These are phyloP conservation scores for Boletus semigastroideus DNA, from an alignment of 1,284 basidiomycete species.

Conservation along the genomic window DNA sequence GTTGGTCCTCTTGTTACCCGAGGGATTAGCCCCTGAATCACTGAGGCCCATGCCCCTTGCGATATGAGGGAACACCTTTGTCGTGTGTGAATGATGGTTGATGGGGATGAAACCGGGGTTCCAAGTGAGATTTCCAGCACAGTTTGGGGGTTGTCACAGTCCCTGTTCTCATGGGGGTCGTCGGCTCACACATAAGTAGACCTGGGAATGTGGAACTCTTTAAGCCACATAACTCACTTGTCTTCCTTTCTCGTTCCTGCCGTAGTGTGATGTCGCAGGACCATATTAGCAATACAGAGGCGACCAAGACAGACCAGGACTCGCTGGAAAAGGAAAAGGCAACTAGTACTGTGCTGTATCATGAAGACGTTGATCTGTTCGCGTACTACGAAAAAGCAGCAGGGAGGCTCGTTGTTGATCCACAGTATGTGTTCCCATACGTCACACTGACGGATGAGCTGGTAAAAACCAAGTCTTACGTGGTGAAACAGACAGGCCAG, in stretches of 20 bases:
- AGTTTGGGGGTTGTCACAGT: neutral
- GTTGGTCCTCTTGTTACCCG: neutral
- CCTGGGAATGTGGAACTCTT: neutral
- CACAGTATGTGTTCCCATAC: constrained; percentile 41
- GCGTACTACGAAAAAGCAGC: constrained; percentile 55
- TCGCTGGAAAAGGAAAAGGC: constrained; percentile 1
- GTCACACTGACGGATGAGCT: neutral
- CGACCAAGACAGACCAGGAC: neutral
- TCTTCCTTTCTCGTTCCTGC: neutral
- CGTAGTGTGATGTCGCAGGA: neutral
- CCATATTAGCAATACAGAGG: neutral
- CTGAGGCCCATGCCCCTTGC: neutral
- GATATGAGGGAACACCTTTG: neutral
- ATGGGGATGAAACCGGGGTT: neutral
- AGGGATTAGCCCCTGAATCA: neutral
- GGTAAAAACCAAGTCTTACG: neutral
- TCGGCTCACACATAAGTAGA: neutral
- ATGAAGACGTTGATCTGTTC: constrained; percentile 40
- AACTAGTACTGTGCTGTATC: no score
- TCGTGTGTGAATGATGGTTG: neutral
- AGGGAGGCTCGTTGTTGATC: constrained; percentile 62
- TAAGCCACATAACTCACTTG: neutral
- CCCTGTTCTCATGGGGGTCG: neutral
- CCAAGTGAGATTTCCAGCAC: neutral
- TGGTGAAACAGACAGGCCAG: constrained; percentile 46